Conservation (phyloP, 208 protist genomes). For the Trypanosoma rangeli region DNA sequence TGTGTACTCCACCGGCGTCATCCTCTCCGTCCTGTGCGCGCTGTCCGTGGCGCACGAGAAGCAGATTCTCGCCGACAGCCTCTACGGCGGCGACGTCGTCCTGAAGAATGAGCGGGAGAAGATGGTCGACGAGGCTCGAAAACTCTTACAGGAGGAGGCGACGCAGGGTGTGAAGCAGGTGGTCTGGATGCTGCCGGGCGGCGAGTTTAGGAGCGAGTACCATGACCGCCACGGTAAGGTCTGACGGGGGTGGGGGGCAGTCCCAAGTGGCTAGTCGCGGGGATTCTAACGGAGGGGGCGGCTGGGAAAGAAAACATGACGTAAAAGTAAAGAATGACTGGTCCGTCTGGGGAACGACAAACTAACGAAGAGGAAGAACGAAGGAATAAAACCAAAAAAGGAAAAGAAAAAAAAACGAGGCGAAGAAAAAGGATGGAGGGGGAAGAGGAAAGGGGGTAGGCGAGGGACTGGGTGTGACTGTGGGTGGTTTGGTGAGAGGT, state of each 20-base stretch:
- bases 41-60: slow-evolving; percentile 76
- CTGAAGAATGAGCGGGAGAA: slow-evolving; percentile 41
- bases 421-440: neutral
- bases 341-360: too few relatives aligned
- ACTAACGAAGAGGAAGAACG: neutral
- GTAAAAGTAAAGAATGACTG: neutral
- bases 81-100: slow-evolving; percentile 43
- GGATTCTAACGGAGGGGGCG: too few relatives aligned
- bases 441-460: neutral
- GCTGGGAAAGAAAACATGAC: neutral
- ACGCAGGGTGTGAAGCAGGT: slow-evolving; percentile 77
- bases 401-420: neutral
- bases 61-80: slow-evolving; percentile 84
- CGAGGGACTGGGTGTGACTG: neutral
- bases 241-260: neutral
- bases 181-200: slow-evolving; percentile 73
- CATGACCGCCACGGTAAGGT: slow-evolving; percentile 38
- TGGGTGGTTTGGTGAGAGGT: neutral
- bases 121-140: slow-evolving; percentile 20
- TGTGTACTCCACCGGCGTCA: slow-evolving; percentile 68
- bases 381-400: neutral
- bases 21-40: slow-evolving; percentile 79
- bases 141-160: slow-evolving; percentile 84
- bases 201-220: slow-evolving; percentile 67
- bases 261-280: neutral